Conservation (phyloP, 768 basidiomycete genomes). For the Tulasnella sp. region DNA sequence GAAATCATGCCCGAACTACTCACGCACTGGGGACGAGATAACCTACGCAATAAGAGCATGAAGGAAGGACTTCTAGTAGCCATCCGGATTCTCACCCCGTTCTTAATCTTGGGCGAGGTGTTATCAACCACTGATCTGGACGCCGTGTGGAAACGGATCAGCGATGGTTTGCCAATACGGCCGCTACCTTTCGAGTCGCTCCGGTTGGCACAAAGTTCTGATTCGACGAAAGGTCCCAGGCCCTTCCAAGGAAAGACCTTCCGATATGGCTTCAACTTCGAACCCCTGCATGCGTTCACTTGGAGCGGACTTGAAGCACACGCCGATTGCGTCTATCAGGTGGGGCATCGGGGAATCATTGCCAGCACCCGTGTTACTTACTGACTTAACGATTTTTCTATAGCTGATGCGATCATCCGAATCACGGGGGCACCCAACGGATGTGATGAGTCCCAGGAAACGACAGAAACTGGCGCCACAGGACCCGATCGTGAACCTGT, state of each 20-base stretch:
- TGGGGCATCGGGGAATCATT: conserved; percentile 31
- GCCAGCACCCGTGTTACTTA: background rate
- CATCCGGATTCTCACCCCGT: conserved; percentile 62
- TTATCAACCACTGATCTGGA: conserved; percentile 12
- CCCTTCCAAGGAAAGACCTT: conserved; percentile 58
- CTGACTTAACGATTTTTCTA: conserved; percentile 28
- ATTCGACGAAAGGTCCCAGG: conserved; percentile 14
- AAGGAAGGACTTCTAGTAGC: conserved; percentile 76
- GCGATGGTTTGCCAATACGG: conserved; percentile 1
- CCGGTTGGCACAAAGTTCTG: background rate
- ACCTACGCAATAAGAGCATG: conserved; percentile 70
- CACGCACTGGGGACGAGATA: conserved; percentile 43
- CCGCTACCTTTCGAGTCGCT: conserved; percentile 4
- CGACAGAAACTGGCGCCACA: conserved; percentile 24
- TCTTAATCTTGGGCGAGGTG: conserved; percentile 36
- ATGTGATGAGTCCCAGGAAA: conserved; percentile 22
- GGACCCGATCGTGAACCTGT: background rate
- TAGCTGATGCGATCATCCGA: conserved; percentile 26
- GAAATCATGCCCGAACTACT: background rate
- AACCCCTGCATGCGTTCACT: conserved; percentile 52
- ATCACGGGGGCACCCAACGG: conserved; percentile 24
- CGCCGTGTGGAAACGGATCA: conserved; percentile 20
- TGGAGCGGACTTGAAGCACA: conserved; percentile 77
- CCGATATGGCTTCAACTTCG: conserved; percentile 64
- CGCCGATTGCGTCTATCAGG: conserved; percentile 65